phyloP scores from a whole-genome alignment of 2,329 filamentous ascomycete species.

The Nemania diffusa region DNA sequence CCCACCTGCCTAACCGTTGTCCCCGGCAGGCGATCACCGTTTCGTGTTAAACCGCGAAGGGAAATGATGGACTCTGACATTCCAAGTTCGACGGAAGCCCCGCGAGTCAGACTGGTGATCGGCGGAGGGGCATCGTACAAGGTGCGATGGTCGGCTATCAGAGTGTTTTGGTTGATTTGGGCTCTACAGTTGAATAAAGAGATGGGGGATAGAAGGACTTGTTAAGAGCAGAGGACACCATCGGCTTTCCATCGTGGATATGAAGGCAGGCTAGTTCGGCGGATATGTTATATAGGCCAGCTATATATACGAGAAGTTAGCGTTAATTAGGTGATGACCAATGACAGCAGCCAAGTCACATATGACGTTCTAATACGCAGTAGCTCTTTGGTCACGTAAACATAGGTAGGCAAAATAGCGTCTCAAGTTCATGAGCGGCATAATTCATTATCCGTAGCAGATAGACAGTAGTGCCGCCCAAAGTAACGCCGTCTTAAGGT shows the following conservation, averaged over 20 bases:
- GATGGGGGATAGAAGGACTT: neutral
- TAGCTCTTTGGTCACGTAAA: neutral
- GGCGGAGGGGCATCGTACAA: too few species aligned
- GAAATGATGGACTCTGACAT: neutral
- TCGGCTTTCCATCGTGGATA: neutral
- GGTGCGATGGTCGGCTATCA: neutral
- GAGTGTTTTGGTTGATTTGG: neutral
- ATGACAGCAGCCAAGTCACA: neutral
- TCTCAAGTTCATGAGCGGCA: constrained; percentile 9
- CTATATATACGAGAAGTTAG: neutral
- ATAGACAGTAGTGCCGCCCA: constrained; percentile 11
- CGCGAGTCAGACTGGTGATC: neutral
- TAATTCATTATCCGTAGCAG: constrained; percentile 16
- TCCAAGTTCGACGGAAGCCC: neutral
- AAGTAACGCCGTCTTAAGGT: constrained; percentile 18
- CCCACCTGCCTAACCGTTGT: neutral
- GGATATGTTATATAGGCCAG: neutral
- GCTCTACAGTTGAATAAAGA: neutral
- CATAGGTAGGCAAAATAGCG: neutral
- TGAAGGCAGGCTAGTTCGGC: neutral
- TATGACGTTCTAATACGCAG: constrained; percentile 10
- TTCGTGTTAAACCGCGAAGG: constrained; percentile 2
- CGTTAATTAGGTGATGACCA: neutral
- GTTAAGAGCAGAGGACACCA: neutral
- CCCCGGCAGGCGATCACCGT: neutral